phyloP scores from a whole-genome alignment of 495 filamentous ascomycete genomes.

The Penicillium antarcticum region DNA sequence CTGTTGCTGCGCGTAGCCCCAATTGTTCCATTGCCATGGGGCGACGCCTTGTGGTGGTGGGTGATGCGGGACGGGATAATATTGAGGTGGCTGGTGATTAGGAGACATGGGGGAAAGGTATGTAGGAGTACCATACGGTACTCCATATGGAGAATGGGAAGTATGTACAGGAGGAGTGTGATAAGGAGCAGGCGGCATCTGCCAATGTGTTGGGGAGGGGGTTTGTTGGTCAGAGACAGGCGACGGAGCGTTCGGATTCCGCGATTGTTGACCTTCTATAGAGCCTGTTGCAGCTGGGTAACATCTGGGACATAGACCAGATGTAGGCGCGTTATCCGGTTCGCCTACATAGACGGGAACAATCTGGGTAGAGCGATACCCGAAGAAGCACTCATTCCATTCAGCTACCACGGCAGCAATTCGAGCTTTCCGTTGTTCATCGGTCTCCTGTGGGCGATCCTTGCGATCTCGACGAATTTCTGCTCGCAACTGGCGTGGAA shows the following conservation, averaged over 20 bases:
- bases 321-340: conserved; percentile 35
- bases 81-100: conserved; percentile 26
- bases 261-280: conserved; percentile 7
- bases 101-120: conserved; percentile 9
- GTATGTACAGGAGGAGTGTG: conserved; percentile 4
- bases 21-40: conserved; percentile 33
- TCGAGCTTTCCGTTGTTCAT: conserved; percentile 37
- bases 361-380: conserved; percentile 36
- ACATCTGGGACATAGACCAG: conserved; percentile 42
- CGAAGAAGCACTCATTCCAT: conserved; percentile 54
- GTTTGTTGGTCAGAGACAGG: conserved; percentile 17
- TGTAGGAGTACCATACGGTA: conserved; percentile 21
- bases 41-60: conserved; percentile 18
- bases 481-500: conserved; percentile 39
- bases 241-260: conserved; percentile 7
- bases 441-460: conserved; percentile 40
- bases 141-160: conserved; percentile 11
- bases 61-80: conserved; percentile 17
- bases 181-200: conserved; percentile 14
- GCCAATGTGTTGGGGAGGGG: conserved; percentile 15
- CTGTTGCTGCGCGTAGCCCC: conserved; percentile 25
- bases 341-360: conserved; percentile 38
- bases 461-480: conserved; percentile 43
- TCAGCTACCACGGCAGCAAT: conserved; percentile 45
- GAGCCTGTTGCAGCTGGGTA: conserved; percentile 39